Evolutionary conservation across 805 yeast genomes (phyloP), one percentile per base, ranked within the genome.

Genomic region (Pichia californica): DNA sequence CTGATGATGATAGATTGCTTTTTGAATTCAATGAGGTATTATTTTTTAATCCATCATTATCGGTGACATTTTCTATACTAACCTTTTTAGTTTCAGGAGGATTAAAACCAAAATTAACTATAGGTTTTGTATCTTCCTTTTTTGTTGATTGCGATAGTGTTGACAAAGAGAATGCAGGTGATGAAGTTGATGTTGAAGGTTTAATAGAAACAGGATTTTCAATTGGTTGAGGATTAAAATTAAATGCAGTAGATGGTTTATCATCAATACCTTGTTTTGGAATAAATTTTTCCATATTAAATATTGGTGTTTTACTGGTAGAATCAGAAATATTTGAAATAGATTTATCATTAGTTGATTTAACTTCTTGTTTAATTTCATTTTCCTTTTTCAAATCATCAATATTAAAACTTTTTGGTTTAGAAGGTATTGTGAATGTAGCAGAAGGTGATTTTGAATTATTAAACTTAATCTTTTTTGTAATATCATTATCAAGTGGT

Each of bases 391-490:
- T 29, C 7, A 11, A 9, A 15, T 34, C 27, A 13, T 31, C 31
- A 9, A 40, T 39, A 6, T 23, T 40, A 38, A 46, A 40, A 7
- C 43, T 23, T 34, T 42, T 46, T 38, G 46, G 41, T 39, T 48
- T 37, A 38, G 43, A 21, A 7, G 49, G 29, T 1, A 61, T 42
- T 14, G 45, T 44, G 20, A 56, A 52, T 11, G 37, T 38, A 9
- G 43, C 43, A 5, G 38, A 7, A 8, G 28, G 27, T 19, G 48
- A 21, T 14, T 41, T 48, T 16, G 52, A 33, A n/a, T 44, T 50
- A 3, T 48, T 41, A 27, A 61, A 61, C 41, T 52, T 61, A 15
- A 60, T 33, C 30, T 60, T 61, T 13, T 51, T 44, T 0, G 30
- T 36, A 8, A 40, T 21, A 10, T 36, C 41, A 6, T 45, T 41